phyloP scores from a whole-genome alignment of 495 filamentous ascomycete species.

The Penicillium pancosmium region DNA sequence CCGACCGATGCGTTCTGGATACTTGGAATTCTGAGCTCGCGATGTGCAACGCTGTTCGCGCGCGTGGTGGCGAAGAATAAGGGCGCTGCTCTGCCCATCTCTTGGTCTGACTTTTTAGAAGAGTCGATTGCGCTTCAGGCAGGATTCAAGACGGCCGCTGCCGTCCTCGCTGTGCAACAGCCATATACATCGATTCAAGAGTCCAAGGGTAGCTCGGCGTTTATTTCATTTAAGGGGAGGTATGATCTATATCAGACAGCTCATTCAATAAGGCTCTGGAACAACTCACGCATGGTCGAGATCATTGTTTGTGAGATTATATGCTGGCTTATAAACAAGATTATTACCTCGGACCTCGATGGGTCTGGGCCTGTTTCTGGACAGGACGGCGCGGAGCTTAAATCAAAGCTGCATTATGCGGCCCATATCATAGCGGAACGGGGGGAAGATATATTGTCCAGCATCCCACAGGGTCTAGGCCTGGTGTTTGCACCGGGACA shows the following conservation, averaged over 20 bases:
- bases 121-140: slow-evolving; percentile 20
- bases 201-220: slow-evolving; percentile 6
- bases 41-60: slow-evolving; percentile 22
- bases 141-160: slow-evolving; percentile 19
- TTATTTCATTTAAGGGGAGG: slow-evolving; percentile 25
- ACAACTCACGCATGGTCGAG: slow-evolving; percentile 26
- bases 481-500: slow-evolving; percentile 14
- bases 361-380: not conserved
- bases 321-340: slow-evolving; percentile 21
- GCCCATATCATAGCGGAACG: slow-evolving; percentile 34
- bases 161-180: slow-evolving; percentile 24
- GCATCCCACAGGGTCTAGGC: slow-evolving; percentile 45
- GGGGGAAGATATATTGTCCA: slow-evolving; percentile 47
- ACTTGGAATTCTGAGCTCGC: slow-evolving; percentile 25
- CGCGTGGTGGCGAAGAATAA: slow-evolving; percentile 7
- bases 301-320: slow-evolving; percentile 29
- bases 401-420: slow-evolving; percentile 29
- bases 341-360: slow-evolving; percentile 14
- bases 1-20: slow-evolving; percentile 25
- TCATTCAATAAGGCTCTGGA: slow-evolving; percentile 35
- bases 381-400: not conserved
- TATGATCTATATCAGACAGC: slow-evolving; percentile 21
- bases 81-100: not conserved
- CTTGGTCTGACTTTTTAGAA: slow-evolving; percentile 22
- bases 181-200: slow-evolving; percentile 25